A percentile compares a stretch with the other conserved stretches of the same genome.
Conservation (phyloP, 805 yeast genomes). For the Wickerhamiella azymoides region DNA sequence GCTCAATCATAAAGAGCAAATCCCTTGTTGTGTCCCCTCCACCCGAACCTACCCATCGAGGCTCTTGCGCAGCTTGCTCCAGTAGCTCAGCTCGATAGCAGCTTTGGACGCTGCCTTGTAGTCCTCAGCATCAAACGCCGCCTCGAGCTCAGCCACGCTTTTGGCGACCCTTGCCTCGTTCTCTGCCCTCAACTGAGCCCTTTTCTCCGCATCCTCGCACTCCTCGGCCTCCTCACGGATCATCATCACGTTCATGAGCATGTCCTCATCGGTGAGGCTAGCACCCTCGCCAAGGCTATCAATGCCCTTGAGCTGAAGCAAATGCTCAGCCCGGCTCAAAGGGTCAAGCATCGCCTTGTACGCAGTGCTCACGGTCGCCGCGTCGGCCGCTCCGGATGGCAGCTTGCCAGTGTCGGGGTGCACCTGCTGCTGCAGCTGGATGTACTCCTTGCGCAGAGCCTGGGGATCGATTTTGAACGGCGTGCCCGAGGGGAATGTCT, state of each 20-base stretch:
- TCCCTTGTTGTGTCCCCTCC: too few species aligned
- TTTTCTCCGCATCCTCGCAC: conserved; percentile 44
- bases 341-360: conserved; percentile 62
- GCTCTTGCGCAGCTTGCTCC: conserved; percentile 64
- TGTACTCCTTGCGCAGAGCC: conserved; percentile 56
- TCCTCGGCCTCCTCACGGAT: conserved; percentile 72
- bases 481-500: conserved; percentile 53
- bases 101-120: conserved; percentile 48
- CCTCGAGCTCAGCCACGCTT: conserved; percentile 33
- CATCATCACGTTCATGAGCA: conserved; percentile 67
- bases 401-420: conserved; percentile 62
- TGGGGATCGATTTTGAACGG: conserved; percentile 43
- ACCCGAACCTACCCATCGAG: conserved; percentile 28
- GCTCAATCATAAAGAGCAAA: too few species aligned
- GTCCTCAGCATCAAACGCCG: conserved; percentile 34
- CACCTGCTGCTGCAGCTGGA: conserved; percentile 51
- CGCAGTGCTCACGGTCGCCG: conserved; percentile 60
- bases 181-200: conserved; percentile 36
- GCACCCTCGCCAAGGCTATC: conserved; percentile 41
- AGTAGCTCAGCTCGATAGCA: conserved; percentile 65
- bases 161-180: conserved; percentile 43
- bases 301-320: conserved; percentile 33
- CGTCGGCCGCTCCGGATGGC: conserved; percentile 18
- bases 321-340: conserved; percentile 50
- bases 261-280: conserved; percentile 32